phyloP scores from a whole-genome alignment of 495 filamentous ascomycete species.

The Parmelia sp. region DNA sequence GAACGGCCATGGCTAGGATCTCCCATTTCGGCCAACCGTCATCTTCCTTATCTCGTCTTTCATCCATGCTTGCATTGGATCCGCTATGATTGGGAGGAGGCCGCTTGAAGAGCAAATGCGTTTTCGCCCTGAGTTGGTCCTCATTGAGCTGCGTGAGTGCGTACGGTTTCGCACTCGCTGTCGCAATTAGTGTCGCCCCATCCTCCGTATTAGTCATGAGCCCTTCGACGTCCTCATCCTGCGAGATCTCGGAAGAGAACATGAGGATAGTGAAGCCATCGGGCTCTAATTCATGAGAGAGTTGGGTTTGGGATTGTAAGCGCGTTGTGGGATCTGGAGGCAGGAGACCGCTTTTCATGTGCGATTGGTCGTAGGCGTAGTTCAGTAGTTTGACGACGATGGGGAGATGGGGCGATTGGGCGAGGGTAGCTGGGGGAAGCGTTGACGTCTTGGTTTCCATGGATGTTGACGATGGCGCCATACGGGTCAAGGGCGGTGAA shows the following conservation, averaged over 20 bases:
- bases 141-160: neutral
- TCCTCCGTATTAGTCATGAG: neutral
- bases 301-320: conserved; percentile 4
- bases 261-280: conserved; percentile 17
- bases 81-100: neutral
- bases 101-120: conserved; percentile 16
- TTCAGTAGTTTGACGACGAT: conserved; percentile 24
- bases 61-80: neutral
- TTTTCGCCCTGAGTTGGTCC: neutral
- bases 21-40: conserved; percentile 16
- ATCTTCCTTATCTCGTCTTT: neutral
- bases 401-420: conserved; percentile 11
- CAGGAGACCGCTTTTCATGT: conserved; percentile 8
- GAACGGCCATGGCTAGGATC: conserved; percentile 13
- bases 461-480: neutral
- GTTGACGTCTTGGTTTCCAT: neutral
- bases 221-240: neutral
- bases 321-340: neutral
- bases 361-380: conserved; percentile 14
- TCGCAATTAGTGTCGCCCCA: conserved; percentile 7
- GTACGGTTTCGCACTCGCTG: conserved; percentile 19
- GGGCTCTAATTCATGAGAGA: conserved; percentile 18
- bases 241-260: neutral
- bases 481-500: neutral
- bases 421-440: conserved; percentile 10